These are phyloP conservation scores for Mucuna pruriens DNA, from an alignment of 306 rosid species.

Conservation along the genomic window DNA sequence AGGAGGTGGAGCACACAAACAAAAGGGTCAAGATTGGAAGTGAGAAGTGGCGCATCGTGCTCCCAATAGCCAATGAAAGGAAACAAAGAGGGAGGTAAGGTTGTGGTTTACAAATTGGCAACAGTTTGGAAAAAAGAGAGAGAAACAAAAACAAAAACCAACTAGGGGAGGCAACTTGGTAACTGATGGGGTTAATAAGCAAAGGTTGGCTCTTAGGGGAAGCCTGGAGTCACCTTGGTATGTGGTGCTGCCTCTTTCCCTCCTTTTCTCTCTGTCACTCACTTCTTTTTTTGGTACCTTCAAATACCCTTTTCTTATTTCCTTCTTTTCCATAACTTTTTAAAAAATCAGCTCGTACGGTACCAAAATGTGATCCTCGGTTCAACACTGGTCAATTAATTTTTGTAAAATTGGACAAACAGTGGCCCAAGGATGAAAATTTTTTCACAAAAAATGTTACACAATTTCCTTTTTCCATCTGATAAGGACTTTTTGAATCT, in stretches of 20 bases:
- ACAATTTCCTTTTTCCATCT: background rate
- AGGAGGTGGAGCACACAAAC: background rate
- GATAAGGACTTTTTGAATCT: background rate
- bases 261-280: slow-evolving; percentile 20
- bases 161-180: slow-evolving; percentile 53
- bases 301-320: background rate
- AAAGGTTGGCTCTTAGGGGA: slow-evolving; percentile 69
- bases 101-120: slow-evolving; percentile 36
- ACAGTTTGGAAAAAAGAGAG: background rate
- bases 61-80: slow-evolving; percentile 56
- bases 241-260: background rate
- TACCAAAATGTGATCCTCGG: background rate
- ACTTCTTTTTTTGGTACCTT: slow-evolving; percentile 27
- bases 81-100: slow-evolving; percentile 32
- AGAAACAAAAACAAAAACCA: slow-evolving; percentile 20
- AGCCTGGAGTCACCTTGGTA: slow-evolving; percentile 60
- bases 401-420: background rate
- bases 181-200: slow-evolving; percentile 40
- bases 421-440: background rate
- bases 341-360: background rate
- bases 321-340: background rate
- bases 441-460: no score
- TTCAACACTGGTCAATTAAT: background rate
- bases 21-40: slow-evolving; percentile 25
- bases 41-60: slow-evolving; percentile 71